Conservation (phyloP, 805 yeast genomes). For the Cephaloascus albidus region DNA sequence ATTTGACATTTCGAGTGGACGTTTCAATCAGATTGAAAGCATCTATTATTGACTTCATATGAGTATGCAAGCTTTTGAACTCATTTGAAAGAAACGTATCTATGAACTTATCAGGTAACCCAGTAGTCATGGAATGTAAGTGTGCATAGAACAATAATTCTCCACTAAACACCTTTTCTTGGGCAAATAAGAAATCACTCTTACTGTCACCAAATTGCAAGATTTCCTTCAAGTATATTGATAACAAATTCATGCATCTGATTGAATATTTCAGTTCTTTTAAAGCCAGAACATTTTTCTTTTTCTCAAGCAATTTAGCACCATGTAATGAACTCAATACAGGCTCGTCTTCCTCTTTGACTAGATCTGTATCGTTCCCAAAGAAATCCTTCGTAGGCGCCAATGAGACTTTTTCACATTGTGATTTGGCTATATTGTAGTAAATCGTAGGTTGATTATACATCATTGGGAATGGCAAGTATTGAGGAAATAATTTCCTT, state of each 20-base stretch:
- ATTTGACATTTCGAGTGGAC: not conserved
- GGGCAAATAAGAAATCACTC: not conserved
- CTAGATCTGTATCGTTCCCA: constrained; percentile 18
- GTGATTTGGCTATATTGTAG: constrained; percentile 25
- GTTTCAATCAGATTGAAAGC: too few relatives aligned
- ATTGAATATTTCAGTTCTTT: constrained; percentile 23
- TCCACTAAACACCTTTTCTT: constrained; percentile 11
- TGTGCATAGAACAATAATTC: constrained; percentile 32
- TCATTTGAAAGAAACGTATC: constrained; percentile 21
- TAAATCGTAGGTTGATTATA: constrained; percentile 52
- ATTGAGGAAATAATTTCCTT: constrained; percentile 39
- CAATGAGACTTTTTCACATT: constrained; percentile 21
- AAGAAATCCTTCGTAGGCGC: constrained; percentile 8
- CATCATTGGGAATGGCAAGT: constrained; percentile 68
- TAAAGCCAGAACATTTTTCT: constrained; percentile 18
- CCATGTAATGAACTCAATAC: constrained; percentile 30
- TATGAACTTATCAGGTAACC: constrained; percentile 33
- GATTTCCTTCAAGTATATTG: constrained; percentile 11
- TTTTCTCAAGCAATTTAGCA: constrained; percentile 20
- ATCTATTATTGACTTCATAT: too few relatives aligned
- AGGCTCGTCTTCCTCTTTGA: constrained; percentile 13
- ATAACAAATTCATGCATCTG: constrained; percentile 18
- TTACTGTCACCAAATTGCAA: constrained; percentile 5
- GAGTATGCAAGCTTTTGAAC: too few relatives aligned
- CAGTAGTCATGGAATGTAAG: constrained; percentile 17